Evolutionary conservation across 2,329 filamentous ascomycete genomes (phyloP).

Genomic region (Aspergillus tanneri): DNA sequence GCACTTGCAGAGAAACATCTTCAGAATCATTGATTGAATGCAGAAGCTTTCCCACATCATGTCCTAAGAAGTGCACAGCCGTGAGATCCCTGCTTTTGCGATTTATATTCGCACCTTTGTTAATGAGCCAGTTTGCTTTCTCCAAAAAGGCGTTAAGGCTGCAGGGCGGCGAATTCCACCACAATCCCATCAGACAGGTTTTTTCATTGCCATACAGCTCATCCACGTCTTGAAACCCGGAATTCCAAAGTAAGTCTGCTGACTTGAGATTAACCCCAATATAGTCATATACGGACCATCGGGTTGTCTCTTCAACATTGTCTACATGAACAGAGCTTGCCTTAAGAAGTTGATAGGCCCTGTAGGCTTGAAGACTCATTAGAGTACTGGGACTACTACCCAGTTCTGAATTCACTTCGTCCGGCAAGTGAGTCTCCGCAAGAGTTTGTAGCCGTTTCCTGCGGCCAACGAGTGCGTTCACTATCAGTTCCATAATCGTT

Average conservation of each 20-base stretch:
- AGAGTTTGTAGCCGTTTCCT: slow-evolving; percentile 10
- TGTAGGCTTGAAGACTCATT: neutral
- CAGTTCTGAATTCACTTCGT: neutral
- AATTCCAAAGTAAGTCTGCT: slow-evolving; percentile 12
- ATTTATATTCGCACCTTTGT: slow-evolving; percentile 11
- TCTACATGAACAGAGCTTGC: neutral
- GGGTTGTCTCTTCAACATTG: neutral
- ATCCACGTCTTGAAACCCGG: slow-evolving; percentile 14
- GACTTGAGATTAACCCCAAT: slow-evolving; percentile 11
- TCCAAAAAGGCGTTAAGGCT: slow-evolving; percentile 5
- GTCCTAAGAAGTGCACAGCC: slow-evolving; percentile 7
- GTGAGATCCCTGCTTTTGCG: slow-evolving; percentile 3
- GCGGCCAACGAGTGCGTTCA: slow-evolving; percentile 4
- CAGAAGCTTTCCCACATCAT: slow-evolving; percentile 5
- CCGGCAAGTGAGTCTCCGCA: slow-evolving; percentile 6
- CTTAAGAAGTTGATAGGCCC: neutral
- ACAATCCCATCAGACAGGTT: slow-evolving; percentile 8
- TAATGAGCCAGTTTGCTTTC: slow-evolving; percentile 12
- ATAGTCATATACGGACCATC: slow-evolving; percentile 15
- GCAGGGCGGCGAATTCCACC: neutral
- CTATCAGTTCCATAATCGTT: neutral
- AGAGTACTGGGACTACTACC: slow-evolving; percentile 1
- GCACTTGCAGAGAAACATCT: neutral
- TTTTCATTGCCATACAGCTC: slow-evolving; percentile 3
- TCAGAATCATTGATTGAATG: neutral